Evolutionary conservation across 441 rosid species (phyloP), one percentile per base, ranked within the genome.

Genomic region (Geranium incanum): DNA sequence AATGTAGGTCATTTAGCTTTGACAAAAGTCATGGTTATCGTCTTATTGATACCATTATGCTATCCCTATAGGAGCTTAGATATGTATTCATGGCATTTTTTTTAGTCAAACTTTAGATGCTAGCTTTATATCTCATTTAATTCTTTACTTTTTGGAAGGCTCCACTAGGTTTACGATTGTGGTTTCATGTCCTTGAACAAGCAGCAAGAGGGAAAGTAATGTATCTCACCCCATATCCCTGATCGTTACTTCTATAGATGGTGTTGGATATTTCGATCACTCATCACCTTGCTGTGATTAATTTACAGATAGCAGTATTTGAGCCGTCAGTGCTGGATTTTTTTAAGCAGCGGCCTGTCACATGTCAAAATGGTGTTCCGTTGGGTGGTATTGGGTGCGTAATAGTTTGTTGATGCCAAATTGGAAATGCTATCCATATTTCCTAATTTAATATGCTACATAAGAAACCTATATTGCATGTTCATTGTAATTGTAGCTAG

Each of bases 331-430:
- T 63, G 13, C 67, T 63, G 67, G 67, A 93, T 60, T 81, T 87
- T 66, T 76, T 78, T 75, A 88, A 85, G 76, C 89, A 80, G 79
- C 96, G 77, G 36, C 73, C 71, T 52, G 9, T 86, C 66, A 82
- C 92, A 6, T 80, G 89, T 78, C 89, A 88, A 74, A 93, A 88
- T 69, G 98, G 90, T 0, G 78, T 93, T 75, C 95, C 98, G 71
- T 71, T 93, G 78, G 98, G 98, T 0, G 95, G 97, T 37, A 86
- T 93, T 72, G 98, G 98, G 98, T 93, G 89, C 23, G 86, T 78
- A 9, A 43, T 66, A 28, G 19, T 38, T 76, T 67, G 9, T 50
- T 70, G 0, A 36, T 59, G 33, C 68, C 28, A 23, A 28, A 16
- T 36, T 21, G 18, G 9, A 13, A 55, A 65, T 18, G 64, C 37